Evolutionary conservation across 495 filamentous ascomycete genomes (phyloP), one percentile per base, ranked within the genome.

Genomic region (Neurospora intermedia): DNA sequence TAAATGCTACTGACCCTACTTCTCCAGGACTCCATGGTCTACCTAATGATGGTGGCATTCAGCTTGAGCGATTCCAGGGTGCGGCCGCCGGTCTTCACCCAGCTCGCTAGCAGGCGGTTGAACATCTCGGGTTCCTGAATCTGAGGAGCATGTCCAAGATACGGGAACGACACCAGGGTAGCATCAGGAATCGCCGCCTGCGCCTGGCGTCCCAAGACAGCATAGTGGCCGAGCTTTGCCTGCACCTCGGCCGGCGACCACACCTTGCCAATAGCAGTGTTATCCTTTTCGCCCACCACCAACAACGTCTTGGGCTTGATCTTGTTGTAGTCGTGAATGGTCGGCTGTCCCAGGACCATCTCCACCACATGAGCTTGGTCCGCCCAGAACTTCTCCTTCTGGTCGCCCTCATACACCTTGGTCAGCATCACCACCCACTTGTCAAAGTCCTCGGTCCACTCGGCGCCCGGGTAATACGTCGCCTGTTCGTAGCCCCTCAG

Each of bases 341-440:
- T 80, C 5, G 84, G 83, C 62, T 81, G 80, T 13, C 80, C 84
- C 69, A 84, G 75, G 9, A 85, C 81, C 82, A 84, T 83, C 70
- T 85, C 84, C 1, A 81, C 81, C 6, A 81, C 76, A 23, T 77
- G 77, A 2, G 84, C 84, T 70, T 82, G 80, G 66, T 80, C 74
- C 43, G 76, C 77, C 10, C 80, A 78, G 48, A 82, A 86, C 35
- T 73, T 54, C 23, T 69, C 54, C 6, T 73, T 80, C 66, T 79
- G 46, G 35, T 76, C 77, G 20, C 83, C 84, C 39, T 75, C 31
- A 75, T 86, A 85, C 66, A 85, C 78, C 48, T 80, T 78, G n/a
- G 77, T 76, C 15, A 86, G 77, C 84, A 86, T 85, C 23, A 80
- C 78, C 10, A 84, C 84, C 84, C 84, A 85, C 27, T 81, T 76